These are phyloP conservation scores for Silene conica DNA, from an alignment of 148 eudicot species.

Conservation along the genomic window DNA sequence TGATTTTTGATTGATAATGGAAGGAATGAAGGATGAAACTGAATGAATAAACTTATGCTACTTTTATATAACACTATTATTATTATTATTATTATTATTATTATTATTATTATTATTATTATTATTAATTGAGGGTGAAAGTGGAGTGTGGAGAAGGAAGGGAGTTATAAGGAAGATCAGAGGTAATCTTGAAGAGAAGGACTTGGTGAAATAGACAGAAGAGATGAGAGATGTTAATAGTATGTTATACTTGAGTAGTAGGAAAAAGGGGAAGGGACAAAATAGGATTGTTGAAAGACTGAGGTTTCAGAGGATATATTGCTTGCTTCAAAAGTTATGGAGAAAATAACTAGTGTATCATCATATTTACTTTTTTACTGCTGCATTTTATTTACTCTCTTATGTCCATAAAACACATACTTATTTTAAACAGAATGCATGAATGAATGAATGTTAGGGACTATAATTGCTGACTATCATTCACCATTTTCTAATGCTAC, in stretches of 20 bases:
- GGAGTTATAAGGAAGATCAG: constrained; percentile 37
- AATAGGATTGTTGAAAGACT: constrained; percentile 59
- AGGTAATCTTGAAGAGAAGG: constrained; percentile 85
- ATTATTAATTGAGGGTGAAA: too few relatives aligned
- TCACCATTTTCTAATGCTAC: too few relatives aligned
- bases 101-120: too few relatives aligned
- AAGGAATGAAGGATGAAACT: neutral
- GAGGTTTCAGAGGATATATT: constrained; percentile 39
- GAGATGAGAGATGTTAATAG: neutral
- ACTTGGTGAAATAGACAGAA: constrained; percentile 69
- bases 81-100: too few relatives aligned
- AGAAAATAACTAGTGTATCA: too few relatives aligned
- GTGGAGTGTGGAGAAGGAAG: too few relatives aligned
- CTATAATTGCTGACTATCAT: too few relatives aligned
- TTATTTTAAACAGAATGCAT: too few relatives aligned
- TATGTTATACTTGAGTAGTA: too few relatives aligned
- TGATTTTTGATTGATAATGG: neutral
- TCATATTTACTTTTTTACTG: constrained; percentile 10
- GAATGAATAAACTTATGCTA: too few relatives aligned
- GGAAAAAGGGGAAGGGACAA: constrained; percentile 80
- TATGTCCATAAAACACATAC: constrained; percentile 10
- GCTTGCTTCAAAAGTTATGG: constrained; percentile 81
- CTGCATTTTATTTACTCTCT: neutral
- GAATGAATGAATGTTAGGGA: constrained; percentile 38
- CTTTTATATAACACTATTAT: too few relatives aligned